These are phyloP conservation scores for Pyrenochaeta sp. DNA, from an alignment of 2,329 filamentous ascomycete genomes.

Conservation along the genomic window DNA sequence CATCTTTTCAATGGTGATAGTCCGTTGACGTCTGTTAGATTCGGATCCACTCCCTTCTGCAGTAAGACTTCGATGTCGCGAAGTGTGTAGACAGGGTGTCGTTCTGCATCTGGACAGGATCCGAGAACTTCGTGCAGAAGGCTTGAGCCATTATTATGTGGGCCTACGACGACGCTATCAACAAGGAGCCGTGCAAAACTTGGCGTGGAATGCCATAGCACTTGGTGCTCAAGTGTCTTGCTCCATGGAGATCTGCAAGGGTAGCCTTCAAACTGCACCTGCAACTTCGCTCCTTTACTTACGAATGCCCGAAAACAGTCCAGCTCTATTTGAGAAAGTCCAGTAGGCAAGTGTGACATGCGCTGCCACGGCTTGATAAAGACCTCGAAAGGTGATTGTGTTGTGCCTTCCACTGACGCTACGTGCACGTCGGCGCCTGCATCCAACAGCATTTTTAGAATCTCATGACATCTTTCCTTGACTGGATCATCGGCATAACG, in stretches of 20 bases:
- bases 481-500: conserved; percentile 24
- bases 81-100: conserved; percentile 41
- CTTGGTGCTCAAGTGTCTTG: conserved; percentile 41
- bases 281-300: conserved; percentile 32
- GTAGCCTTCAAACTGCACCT: conserved; percentile 28
- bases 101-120: conserved; percentile 38
- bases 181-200: conserved; percentile 31
- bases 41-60: conserved; percentile 36
- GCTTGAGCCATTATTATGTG: conserved; percentile 22
- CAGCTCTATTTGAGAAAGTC: conserved; percentile 28
- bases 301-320: conserved; percentile 41
- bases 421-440: conserved; percentile 40
- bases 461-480: conserved; percentile 30
- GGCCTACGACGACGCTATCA: conserved; percentile 21
- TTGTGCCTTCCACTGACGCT: conserved; percentile 16
- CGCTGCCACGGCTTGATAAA: conserved; percentile 42
- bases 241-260: conserved; percentile 28
- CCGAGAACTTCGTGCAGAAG: conserved; percentile 43
- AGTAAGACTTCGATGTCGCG: conserved; percentile 42
- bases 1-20: conserved; percentile 35
- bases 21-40: conserved; percentile 22
- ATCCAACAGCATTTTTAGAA: conserved; percentile 39
- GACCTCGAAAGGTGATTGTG: conserved; percentile 29
- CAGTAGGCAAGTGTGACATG: conserved; percentile 31
- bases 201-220: conserved; percentile 44